Conservation (phyloP, 495 filamentous ascomycete species). For the Penicillium canescens region DNA sequence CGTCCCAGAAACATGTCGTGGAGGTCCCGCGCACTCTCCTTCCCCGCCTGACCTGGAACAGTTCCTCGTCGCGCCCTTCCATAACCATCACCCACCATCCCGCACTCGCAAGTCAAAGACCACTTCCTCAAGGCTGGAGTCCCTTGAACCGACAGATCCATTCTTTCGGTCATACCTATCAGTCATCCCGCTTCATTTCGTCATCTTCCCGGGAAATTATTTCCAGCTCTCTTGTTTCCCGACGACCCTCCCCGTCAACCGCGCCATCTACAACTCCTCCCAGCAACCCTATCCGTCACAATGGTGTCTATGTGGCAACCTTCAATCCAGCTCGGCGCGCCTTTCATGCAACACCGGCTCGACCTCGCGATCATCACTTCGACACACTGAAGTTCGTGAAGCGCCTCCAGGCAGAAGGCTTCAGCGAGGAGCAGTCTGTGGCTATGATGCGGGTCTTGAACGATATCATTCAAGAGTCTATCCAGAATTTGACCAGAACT, state of each 20-base stretch:
- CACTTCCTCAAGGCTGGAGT: constrained; percentile 23
- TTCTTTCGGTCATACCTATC: constrained; percentile 7
- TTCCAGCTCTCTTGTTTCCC: constrained; percentile 22
- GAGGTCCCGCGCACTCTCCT: constrained; percentile 44
- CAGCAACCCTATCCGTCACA: constrained; percentile 39
- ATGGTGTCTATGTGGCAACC: constrained; percentile 48
- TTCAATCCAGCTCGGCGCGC: constrained; percentile 46
- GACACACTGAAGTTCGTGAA: constrained; percentile 98
- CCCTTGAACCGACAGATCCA: constrained; percentile 26
- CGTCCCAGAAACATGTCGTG: constrained; percentile 36
- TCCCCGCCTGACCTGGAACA: constrained; percentile 47
- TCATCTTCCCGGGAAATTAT: constrained; percentile 16
- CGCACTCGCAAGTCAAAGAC: constrained; percentile 28
- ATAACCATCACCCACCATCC: constrained; percentile 31
- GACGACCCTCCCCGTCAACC: constrained; percentile 14
- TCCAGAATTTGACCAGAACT: constrained; percentile 95
- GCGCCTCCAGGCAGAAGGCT: constrained; percentile 84
- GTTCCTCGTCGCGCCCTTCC: constrained; percentile 37
- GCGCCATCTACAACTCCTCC: constrained; percentile 18
- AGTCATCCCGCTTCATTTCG: constrained; percentile 23
- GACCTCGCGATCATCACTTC: constrained; percentile 84
- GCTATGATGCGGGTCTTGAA: constrained; percentile 97
- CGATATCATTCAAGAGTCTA: constrained; percentile 96
- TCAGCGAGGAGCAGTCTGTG: constrained; percentile 91
- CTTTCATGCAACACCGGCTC: constrained; percentile 69